These are phyloP conservation scores for Parafenestella ontariensis DNA, from an alignment of 2,329 filamentous ascomycete species.

Conservation along the genomic window DNA sequence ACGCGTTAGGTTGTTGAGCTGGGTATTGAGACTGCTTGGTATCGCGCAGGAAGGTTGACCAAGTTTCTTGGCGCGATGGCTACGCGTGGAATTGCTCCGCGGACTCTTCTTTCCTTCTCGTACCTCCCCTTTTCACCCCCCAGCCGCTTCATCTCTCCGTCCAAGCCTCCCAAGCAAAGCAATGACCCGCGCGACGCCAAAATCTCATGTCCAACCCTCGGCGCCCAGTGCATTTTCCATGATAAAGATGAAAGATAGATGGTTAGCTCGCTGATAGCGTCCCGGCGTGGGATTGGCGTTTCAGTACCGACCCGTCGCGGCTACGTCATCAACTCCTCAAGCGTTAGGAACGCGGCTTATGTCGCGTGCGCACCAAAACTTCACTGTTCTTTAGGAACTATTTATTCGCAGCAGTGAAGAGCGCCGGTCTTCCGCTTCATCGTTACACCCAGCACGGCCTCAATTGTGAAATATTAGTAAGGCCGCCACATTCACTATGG, in stretches of 20 bases:
- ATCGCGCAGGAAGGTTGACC: too few relatives aligned
- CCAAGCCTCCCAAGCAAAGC: neutral
- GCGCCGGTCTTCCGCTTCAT: conserved; percentile 4
- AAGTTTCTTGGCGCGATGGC: too few relatives aligned
- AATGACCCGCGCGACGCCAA: neutral
- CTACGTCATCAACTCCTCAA: conserved; percentile 10
- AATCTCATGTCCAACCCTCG: neutral
- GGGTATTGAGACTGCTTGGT: too few relatives aligned
- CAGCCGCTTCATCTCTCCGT: neutral
- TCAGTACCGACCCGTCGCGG: conserved; percentile 1
- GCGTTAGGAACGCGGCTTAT: conserved; percentile 11
- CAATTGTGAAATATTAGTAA: neutral
- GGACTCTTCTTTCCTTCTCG: too few relatives aligned
- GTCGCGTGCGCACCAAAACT: conserved; percentile 8
- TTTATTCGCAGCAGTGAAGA: neutral
- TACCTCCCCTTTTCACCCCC: neutral
- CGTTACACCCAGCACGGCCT: neutral
- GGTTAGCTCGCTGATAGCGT: conserved; percentile 5
- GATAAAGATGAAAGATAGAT: neutral
- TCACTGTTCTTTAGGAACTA: conserved; percentile 1
- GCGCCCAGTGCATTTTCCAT: neutral
- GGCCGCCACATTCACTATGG: conserved; percentile 20
- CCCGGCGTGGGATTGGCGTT: conserved; percentile 13
- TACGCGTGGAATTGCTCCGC: too few relatives aligned
- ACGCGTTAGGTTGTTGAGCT: too few relatives aligned